A percentile compares a stretch with the other conserved stretches of the same genome.
phyloP scores from a whole-genome alignment of 2,329 filamentous ascomycete genomes.

The Beauveria asiatica region DNA sequence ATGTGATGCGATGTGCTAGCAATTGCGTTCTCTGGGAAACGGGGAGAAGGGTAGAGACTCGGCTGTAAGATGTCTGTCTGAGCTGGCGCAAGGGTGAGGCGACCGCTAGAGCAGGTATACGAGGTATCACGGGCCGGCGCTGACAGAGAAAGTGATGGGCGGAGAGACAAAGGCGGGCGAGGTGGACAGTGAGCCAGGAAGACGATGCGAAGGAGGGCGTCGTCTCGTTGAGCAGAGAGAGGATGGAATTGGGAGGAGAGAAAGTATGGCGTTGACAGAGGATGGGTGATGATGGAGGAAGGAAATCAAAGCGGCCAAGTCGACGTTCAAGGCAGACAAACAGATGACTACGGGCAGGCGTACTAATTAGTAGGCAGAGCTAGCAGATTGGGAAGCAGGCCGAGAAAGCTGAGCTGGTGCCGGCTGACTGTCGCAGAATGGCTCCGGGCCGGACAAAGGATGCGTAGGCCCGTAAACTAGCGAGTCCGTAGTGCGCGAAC shows the following conservation, averaged over 20 bases:
- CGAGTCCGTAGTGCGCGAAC: background rate
- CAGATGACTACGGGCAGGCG: background rate
- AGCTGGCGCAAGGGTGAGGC: background rate
- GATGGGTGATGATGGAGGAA: background rate
- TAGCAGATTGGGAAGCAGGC: background rate
- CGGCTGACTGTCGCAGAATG: background rate
- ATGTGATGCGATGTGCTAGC: background rate
- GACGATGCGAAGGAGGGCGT: background rate
- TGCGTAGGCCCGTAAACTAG: background rate
- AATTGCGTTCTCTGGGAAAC: background rate
- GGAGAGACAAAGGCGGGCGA: background rate
- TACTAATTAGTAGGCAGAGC: background rate
- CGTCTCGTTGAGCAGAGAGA: background rate
- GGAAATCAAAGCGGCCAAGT: background rate
- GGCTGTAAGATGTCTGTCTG: background rate
- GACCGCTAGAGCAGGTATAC: slow-evolving; percentile 1
- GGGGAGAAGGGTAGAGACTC: background rate
- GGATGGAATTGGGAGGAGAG: background rate
- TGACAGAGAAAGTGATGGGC: background rate
- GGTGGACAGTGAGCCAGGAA: background rate
- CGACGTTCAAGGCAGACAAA: background rate
- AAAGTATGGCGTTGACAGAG: background rate
- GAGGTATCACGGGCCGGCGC: background rate
- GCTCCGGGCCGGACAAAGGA: background rate
- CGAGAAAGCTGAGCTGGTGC: background rate